Percentiles rank a stretch among this genome's conserved stretches.
Conservation (phyloP, 139 green algal genomes). For the Closterium sp. region DNA sequence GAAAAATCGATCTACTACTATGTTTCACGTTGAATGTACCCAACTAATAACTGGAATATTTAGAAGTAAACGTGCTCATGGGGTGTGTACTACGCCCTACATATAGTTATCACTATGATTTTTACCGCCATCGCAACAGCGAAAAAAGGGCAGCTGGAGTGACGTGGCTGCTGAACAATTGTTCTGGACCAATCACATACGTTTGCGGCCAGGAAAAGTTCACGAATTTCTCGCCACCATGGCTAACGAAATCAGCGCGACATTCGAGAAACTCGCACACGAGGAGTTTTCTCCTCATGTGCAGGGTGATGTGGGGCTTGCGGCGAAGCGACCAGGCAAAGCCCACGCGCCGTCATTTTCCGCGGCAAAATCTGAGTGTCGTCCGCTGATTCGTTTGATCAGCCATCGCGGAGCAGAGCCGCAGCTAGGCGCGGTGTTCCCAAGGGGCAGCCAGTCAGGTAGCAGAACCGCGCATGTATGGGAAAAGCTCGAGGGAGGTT, state of each 20-base stretch:
- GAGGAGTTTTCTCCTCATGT: not conserved
- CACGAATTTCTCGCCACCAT: not conserved
- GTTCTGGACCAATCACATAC: not conserved
- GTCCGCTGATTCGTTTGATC: not conserved
- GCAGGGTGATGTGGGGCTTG: not conserved
- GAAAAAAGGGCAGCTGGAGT: not conserved
- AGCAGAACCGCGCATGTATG: not conserved
- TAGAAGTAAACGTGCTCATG: too few species aligned
- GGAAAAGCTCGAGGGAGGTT: not conserved
- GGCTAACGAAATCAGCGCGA: not conserved
- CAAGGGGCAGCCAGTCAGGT: not conserved
- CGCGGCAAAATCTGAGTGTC: not conserved
- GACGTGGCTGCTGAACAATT: not conserved
- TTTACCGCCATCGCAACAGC: too few species aligned
- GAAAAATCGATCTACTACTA: too few species aligned
- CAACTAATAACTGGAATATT: too few species aligned
- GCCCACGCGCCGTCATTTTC: not conserved
- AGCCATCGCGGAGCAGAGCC: not conserved
- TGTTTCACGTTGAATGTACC: too few species aligned
- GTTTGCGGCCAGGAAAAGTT: not conserved
- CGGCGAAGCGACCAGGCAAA: not conserved
- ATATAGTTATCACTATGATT: too few species aligned
- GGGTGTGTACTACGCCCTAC: too few species aligned
- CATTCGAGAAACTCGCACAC: not conserved
- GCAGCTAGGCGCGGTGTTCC: not conserved